Base-by-base conservation (phyloP, 1,284 basidiomycete genomes). In the Cutaneotrichosporon curvatum region DNA sequence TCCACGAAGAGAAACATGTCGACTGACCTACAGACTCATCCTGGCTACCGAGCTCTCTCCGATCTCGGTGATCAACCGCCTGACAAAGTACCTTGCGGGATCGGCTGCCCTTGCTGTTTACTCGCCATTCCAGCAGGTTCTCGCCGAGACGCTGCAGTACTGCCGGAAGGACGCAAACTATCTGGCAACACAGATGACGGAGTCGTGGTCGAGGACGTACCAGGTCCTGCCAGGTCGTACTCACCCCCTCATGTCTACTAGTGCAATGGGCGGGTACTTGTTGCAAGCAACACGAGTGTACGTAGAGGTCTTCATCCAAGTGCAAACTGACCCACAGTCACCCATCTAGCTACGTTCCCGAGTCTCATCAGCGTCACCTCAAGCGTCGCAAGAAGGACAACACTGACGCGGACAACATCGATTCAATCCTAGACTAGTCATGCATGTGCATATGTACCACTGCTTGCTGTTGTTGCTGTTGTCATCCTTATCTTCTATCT, bases 151-250 rank as follows among this genome's bases (percentile, higher is more conserved):
- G 2, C 84, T 95, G 59, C 77, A 78, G 31, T 81, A 79, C 58
- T 72, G 94, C 59, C 80, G 87, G 37, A 73, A 77, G 22, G 67
- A 78, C 35, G 80, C 83, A 8, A 73, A 79, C 53, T 94, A 83
- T 54, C 75, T 97, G 18, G 83, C 82, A 23, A 83, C 90, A 9
- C 82, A 79, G 18, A 74, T 98, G 14, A 85, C 85, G 2, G 94
- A 98, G 73, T 79, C 83, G 10, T 98, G 88, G 85, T 71, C 90
- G 40, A 79, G 95, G 41, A 80, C 81, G 55, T 98, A 97, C 73
- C 94, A 97, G 68, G 85, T 92, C 10, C 76, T 99, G 16, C 94
- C 94, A 20, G 94, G 94, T 14, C 79, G 95, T 28, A 95, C 89
- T 35, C 95, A 99, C 73, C 95, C 95, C 1, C 82, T 81, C 58